Percentiles rank a stretch among this genome's conserved stretches.
Conservation (phyloP, 2,329 filamentous ascomycete species). For the Xylaria digitata region DNA sequence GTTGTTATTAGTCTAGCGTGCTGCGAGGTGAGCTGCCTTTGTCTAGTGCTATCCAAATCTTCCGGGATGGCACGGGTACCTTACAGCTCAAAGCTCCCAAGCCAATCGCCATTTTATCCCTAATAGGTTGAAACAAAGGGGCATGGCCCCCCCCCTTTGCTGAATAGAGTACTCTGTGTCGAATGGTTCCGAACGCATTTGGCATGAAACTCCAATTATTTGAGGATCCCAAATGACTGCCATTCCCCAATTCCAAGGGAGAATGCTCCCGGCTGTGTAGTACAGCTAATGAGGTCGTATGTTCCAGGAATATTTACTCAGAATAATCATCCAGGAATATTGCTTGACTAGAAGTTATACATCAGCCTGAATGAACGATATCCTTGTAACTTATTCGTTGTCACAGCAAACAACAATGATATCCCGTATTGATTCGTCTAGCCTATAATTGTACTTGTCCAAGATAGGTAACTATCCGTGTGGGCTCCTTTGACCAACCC, state of each 20-base stretch:
- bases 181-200: slow-evolving; percentile 19
- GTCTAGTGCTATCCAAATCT: slow-evolving; percentile 38
- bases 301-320: background rate
- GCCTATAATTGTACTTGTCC: slow-evolving; percentile 10
- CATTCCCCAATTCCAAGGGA: slow-evolving; percentile 16
- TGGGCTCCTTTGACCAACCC: slow-evolving; percentile 34
- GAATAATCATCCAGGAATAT: too few relatives aligned
- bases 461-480: slow-evolving; percentile 16
- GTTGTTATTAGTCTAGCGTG: slow-evolving; percentile 29
- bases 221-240: background rate
- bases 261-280: slow-evolving; percentile 11
- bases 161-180: slow-evolving; percentile 24
- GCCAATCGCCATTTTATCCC: slow-evolving; percentile 36
- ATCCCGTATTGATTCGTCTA: slow-evolving; percentile 13
- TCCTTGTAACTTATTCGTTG: slow-evolving; percentile 2
- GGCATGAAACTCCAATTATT: slow-evolving; percentile 26
- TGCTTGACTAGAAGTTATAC: too few relatives aligned
- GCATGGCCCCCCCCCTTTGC: slow-evolving; percentile 29
- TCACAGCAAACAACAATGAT: slow-evolving; percentile 15
- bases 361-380: too few relatives aligned
- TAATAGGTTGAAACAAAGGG: slow-evolving; percentile 39
- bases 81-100: slow-evolving; percentile 40
- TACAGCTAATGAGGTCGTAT: slow-evolving; percentile 14
- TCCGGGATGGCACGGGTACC: slow-evolving; percentile 46
- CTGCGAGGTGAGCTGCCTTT: slow-evolving; percentile 35